Conservation (phyloP, 768 basidiomycete genomes). For the Podaxis pistillaris region DNA sequence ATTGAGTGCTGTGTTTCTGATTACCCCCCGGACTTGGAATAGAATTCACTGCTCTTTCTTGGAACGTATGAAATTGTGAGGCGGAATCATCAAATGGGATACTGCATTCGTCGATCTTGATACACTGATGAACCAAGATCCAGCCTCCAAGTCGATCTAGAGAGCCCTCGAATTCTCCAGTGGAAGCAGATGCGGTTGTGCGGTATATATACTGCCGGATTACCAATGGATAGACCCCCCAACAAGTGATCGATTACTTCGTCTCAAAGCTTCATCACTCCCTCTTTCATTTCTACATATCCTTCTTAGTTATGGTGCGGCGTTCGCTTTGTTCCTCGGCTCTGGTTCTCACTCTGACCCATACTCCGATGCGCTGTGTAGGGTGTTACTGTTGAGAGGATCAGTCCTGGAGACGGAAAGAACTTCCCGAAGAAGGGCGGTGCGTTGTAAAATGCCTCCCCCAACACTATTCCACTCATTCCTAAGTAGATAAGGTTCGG, state of each 20-base stretch:
- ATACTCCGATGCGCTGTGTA: constrained; percentile 24
- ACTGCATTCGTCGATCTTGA: neutral
- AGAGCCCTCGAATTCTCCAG: neutral
- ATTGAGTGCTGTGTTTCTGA: neutral
- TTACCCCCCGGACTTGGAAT: neutral
- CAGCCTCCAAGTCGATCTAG: neutral
- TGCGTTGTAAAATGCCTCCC: constrained; percentile 32
- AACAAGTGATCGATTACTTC: constrained; percentile 2
- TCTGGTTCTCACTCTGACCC: neutral
- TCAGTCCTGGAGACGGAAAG: constrained; percentile 59
- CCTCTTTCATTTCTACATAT: neutral
- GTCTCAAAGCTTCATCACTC: neutral
- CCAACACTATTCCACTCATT: constrained; percentile 1
- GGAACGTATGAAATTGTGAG: neutral
- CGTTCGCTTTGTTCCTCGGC: neutral
- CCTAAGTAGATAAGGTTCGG: constrained; percentile 53
- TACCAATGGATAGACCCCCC: neutral
- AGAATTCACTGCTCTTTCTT: neutral
- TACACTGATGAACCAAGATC: neutral
- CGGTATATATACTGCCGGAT: constrained; percentile 6
- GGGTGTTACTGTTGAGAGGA: constrained; percentile 69
- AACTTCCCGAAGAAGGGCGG: constrained; percentile 71
- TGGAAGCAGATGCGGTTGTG: neutral
- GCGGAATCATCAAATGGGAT: neutral
- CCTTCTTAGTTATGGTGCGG: constrained; percentile 1